Evolutionary conservation across 768 basidiomycete species (phyloP).

Genomic region (Peribolospora kevripleyi): DNA sequence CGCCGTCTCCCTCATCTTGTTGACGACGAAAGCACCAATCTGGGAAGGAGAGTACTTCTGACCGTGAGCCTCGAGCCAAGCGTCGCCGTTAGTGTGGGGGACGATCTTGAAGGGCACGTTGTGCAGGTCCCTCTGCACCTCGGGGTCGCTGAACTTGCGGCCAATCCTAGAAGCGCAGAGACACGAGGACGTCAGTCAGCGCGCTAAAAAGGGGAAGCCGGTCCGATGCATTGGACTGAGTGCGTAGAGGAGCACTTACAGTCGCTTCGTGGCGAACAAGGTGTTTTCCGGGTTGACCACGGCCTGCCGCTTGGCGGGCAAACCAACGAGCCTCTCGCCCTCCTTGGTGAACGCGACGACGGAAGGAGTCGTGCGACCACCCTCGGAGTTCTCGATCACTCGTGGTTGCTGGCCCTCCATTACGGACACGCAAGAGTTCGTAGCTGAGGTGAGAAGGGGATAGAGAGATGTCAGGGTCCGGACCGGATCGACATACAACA

Average conservation of each 20-base stretch:
- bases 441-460: not conserved
- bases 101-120: constrained; percentile 36
- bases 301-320: constrained; percentile 90
- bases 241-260: constrained; percentile 16
- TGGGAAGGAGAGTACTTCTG: constrained; percentile 40
- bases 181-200: too few relatives aligned
- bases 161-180: constrained; percentile 31
- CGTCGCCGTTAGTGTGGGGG: constrained; percentile 26
- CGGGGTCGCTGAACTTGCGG: constrained; percentile 72
- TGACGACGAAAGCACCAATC: constrained; percentile 22
- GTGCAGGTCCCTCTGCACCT: constrained; percentile 70
- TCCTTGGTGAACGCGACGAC: constrained; percentile 98
- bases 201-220: not conserved
- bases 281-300: constrained; percentile 74
- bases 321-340: constrained; percentile 81
- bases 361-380: constrained; percentile 91
- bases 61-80: constrained; percentile 54
- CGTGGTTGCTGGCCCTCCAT: constrained; percentile 90
- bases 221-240: not conserved
- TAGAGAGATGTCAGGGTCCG: not conserved
- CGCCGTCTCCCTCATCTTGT: constrained; percentile 94
- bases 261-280: constrained; percentile 34
- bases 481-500: too few relatives aligned
- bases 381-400: constrained; percentile 93
- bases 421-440: constrained; percentile 65